Evolutionary conservation across 257 asterid species (phyloP).

Genomic region (Striga asiatica): DNA sequence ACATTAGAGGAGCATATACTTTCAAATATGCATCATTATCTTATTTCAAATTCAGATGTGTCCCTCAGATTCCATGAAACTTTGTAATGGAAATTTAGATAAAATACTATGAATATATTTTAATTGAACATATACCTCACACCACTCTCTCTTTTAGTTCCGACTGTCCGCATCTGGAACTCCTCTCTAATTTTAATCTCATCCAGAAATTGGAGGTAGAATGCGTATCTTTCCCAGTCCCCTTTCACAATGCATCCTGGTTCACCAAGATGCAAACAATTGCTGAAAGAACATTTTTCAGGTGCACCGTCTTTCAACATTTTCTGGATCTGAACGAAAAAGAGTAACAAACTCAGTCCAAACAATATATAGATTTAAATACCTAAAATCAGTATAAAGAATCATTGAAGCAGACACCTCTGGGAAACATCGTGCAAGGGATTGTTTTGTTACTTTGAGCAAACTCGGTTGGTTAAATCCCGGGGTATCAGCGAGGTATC

Average conservation of each 20-base stretch:
- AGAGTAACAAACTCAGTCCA: conserved; percentile 4
- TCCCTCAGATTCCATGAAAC: no score
- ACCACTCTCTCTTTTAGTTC: conserved; percentile 87
- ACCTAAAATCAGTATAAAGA: neutral
- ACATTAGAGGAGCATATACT: no score
- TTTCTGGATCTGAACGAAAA: conserved; percentile 46
- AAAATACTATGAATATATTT: neutral
- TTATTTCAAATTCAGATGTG: conserved; percentile 5
- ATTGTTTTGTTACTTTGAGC: conserved; percentile 71
- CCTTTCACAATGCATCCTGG: conserved; percentile 73
- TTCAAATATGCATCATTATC: neutral
- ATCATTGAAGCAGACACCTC: conserved; percentile 46
- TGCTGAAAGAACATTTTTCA: conserved; percentile 57
- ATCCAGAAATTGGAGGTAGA: conserved; percentile 82
- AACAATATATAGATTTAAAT: neutral
- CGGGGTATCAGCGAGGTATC: conserved; percentile 84
- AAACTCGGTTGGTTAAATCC: conserved; percentile 94
- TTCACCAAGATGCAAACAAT: conserved; percentile 87
- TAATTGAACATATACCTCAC: conserved; percentile 56
- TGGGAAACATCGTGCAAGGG: conserved; percentile 69
- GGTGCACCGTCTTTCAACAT: conserved; percentile 46
- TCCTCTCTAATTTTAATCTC: conserved; percentile 89
- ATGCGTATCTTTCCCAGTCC: conserved; percentile 88
- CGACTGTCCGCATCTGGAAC: conserved; percentile 71
- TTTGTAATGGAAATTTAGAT: no score